These are phyloP conservation scores for Carnegiea gigantea DNA, from an alignment of 179 eudicot species.

Conservation along the genomic window DNA sequence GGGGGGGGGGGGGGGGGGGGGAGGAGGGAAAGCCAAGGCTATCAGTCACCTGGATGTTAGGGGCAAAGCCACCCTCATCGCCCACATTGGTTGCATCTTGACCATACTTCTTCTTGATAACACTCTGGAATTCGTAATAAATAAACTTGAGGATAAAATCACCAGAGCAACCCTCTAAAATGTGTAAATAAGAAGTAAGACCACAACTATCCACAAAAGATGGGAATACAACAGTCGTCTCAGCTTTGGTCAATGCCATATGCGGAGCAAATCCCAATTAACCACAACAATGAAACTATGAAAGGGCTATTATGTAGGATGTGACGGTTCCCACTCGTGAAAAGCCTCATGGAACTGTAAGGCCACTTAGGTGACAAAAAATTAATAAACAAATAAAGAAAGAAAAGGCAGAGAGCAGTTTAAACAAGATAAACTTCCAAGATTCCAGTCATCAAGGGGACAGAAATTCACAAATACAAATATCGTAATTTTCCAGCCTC, in stretches of 20 bases:
- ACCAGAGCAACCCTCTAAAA: neutral
- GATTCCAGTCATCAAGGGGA: neutral
- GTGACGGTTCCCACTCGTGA: too few species aligned
- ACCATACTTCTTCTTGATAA: constrained; percentile 97
- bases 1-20: neutral
- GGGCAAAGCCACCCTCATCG: constrained; percentile 99
- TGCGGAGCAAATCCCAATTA: neutral
- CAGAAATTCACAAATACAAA: too few species aligned
- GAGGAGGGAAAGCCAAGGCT: too few species aligned
- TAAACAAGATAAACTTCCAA: neutral
- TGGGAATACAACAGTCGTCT: neutral
- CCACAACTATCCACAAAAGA: neutral
- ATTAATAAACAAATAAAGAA: too few species aligned
- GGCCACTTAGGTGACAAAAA: too few species aligned
- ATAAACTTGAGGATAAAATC: neutral
- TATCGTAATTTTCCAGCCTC: too few species aligned
- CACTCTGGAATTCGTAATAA: constrained; percentile 52
- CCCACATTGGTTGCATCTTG: constrained; percentile 99
- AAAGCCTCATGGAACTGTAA: too few species aligned
- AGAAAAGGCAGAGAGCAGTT: neutral
- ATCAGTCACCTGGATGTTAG: constrained; percentile 75
- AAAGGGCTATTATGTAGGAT: neutral
- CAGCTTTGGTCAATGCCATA: neutral
- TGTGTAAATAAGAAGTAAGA: neutral
- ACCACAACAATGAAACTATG: neutral